Conservation (phyloP, 2,329 filamentous ascomycete genomes). For the Cordyceps javanica region DNA sequence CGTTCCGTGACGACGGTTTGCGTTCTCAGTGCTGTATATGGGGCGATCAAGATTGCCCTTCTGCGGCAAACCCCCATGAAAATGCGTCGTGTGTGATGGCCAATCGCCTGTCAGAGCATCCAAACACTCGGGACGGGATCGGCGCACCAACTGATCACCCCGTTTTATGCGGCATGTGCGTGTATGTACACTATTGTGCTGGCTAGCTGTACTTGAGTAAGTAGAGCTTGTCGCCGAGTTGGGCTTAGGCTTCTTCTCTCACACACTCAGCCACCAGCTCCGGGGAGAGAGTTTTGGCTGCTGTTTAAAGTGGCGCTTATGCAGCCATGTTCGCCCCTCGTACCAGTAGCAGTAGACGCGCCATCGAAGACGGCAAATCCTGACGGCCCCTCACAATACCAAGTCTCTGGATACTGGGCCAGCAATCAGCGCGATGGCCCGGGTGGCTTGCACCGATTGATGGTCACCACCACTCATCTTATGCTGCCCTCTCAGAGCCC, state of each 20-base stretch:
- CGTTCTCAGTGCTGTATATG: background rate
- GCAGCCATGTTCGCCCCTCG: background rate
- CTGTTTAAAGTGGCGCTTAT: constrained; percentile 8
- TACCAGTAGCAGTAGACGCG: background rate
- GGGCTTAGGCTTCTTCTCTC: constrained; percentile 17
- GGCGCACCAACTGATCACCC: background rate
- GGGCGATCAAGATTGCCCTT: background rate
- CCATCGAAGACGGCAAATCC: background rate
- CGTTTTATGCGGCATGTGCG: no score
- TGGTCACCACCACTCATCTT: background rate
- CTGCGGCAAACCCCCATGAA: background rate
- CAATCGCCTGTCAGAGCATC: constrained; percentile 1
- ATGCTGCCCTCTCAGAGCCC: background rate
- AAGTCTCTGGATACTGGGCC: constrained; percentile 3
- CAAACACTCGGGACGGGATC: constrained; percentile 10
- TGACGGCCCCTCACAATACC: background rate
- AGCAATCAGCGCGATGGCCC: background rate
- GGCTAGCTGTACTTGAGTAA: background rate
- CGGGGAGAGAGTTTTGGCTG: constrained; percentile 1
- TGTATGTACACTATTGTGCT: background rate
- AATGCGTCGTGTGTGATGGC: background rate
- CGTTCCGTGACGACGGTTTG: background rate
- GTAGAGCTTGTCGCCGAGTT: constrained; percentile 3
- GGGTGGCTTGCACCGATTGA: constrained; percentile 8
- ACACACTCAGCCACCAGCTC: constrained; percentile 12